Base-by-base conservation (phyloP, 352 stramenopile species). In the Plasmopara halstedii region DNA sequence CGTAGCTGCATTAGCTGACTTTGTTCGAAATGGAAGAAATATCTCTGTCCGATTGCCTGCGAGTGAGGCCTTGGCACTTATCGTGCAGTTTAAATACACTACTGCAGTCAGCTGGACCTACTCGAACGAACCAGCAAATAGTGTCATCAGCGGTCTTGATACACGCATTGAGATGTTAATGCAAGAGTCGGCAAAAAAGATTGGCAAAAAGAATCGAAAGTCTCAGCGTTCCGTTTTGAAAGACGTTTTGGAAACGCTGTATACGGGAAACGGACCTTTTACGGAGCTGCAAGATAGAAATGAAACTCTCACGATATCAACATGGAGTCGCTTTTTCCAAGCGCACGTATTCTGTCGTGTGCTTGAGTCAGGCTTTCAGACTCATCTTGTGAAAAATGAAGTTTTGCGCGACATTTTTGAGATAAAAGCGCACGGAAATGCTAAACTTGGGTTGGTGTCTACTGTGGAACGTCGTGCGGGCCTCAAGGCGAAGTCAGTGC, bases 181-280 rank as follows among this genome's bases (percentile, higher is more conserved):
- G 68, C 67, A 64, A 27, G 68, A 83, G 44, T 71, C 70, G n/a
- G 73, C 51, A 31, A 85, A 86, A 47, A 79, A 46, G 32, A 75
- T 86, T 17, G 73, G 73, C 46, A 86, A 86, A 55, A 86, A 86
- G 56, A 86, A 71, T 47, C 63, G 73, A 31, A 83, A 83, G 48
- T 38, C 42, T 7, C 73, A 86, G 46, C 63, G 73, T 8, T 83
- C 70, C 47, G 71, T 71, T 53, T 55, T 86, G 27, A 86, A 86
- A 42, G 70, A 83, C 33, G 73, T 86, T 19, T 50, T 86, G 31
- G 70, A 83, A 56, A 83, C 73, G 29, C 45, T 85, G 15, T 50
- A 54, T 7, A 76, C 66, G 7, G 73, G 73, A 29, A 67, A 82
- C 36, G 73, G 73, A 6, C 73, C 73, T 2, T 62, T 74, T 31